Percentiles rank a stretch among this genome's conserved stretches.
Evolutionary conservation across 78 protist genomes (phyloP).

Genomic region (Dictyostelium capitatum): DNA sequence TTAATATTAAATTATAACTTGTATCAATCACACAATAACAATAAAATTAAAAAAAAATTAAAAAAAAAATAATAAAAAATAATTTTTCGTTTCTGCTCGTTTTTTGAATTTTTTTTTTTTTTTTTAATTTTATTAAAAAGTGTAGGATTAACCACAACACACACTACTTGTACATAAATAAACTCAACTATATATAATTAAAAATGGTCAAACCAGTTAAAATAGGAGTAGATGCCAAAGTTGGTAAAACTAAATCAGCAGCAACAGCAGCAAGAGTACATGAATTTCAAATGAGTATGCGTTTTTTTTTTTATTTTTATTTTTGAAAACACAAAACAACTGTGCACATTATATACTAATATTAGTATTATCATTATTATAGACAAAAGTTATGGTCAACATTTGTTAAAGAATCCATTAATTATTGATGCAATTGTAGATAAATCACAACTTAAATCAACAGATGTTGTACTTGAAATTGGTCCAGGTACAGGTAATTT

Average conservation of each 20-base stretch:
- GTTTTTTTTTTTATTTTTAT: neutral
- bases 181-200: too few species aligned
- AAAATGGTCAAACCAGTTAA: constrained; percentile 73
- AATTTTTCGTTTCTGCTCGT: too few species aligned
- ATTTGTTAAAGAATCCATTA: constrained; percentile 97
- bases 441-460: constrained; percentile 92
- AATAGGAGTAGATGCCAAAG: constrained; percentile 28
- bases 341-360: neutral
- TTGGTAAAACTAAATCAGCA: neutral
- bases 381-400: constrained; percentile 97
- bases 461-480: constrained; percentile 98
- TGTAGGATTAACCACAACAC: too few species aligned
- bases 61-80: too few species aligned
- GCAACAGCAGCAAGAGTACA: constrained; percentile 57
- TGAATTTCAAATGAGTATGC: constrained; percentile 82
- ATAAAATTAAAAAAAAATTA: too few species aligned
- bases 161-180: too few species aligned
- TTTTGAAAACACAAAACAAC: neutral
- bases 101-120: too few species aligned
- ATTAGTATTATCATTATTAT: neutral
- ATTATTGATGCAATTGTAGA: constrained; percentile 95
- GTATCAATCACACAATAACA: too few species aligned
- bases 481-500: constrained; percentile 99
- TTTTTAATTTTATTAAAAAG: too few species aligned
- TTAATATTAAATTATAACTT: too few species aligned